These are phyloP conservation scores for Cytospora schulzeri DNA, from an alignment of 2,329 filamentous ascomycete species.

Conservation along the genomic window DNA sequence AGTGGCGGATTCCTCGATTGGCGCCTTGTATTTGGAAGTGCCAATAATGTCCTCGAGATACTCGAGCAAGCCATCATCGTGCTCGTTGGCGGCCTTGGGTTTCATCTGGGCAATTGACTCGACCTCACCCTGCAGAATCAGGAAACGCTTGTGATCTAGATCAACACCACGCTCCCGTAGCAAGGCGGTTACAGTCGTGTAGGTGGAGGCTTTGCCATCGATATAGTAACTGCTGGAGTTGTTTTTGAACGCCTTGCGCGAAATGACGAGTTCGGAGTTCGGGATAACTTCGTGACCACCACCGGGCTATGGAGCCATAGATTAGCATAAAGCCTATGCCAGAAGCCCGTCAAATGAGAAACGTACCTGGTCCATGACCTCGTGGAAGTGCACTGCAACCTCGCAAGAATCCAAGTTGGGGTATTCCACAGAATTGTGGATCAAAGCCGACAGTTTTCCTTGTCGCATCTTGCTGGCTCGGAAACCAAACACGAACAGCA, in stretches of 20 bases:
- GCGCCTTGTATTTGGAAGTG: slow-evolving; percentile 96
- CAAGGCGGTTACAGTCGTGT: slow-evolving; percentile 85
- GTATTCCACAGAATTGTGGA: slow-evolving; percentile 90
- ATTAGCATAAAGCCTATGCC: slow-evolving; percentile 34
- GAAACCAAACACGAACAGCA: slow-evolving; percentile 99
- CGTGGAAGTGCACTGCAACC: slow-evolving; percentile 94
- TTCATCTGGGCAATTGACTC: slow-evolving; percentile 99
- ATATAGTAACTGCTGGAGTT: slow-evolving; percentile 99
- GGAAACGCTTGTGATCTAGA: slow-evolving; percentile 95
- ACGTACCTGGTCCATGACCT: slow-evolving; percentile 80
- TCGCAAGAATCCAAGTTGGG: slow-evolving; percentile 89
- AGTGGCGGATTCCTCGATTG: slow-evolving; percentile 89
- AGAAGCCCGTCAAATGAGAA: not conserved
- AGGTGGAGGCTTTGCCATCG: slow-evolving; percentile 85
- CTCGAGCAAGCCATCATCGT: slow-evolving; percentile 93
- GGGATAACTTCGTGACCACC: slow-evolving; percentile 78
- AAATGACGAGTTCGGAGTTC: slow-evolving; percentile 83
- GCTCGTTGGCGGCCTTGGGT: slow-evolving; percentile 89
- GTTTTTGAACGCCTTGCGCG: slow-evolving; percentile 93
- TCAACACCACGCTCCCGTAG: slow-evolving; percentile 88
- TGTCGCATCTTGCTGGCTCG: slow-evolving; percentile 99
- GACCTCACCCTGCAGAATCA: slow-evolving; percentile 96
- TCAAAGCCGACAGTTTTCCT: slow-evolving; percentile 95
- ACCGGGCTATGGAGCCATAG: slow-evolving; percentile 52
- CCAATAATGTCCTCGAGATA: slow-evolving; percentile 99